Conservation (phyloP, 331 rosid species). For the Saraca asoca region DNA sequence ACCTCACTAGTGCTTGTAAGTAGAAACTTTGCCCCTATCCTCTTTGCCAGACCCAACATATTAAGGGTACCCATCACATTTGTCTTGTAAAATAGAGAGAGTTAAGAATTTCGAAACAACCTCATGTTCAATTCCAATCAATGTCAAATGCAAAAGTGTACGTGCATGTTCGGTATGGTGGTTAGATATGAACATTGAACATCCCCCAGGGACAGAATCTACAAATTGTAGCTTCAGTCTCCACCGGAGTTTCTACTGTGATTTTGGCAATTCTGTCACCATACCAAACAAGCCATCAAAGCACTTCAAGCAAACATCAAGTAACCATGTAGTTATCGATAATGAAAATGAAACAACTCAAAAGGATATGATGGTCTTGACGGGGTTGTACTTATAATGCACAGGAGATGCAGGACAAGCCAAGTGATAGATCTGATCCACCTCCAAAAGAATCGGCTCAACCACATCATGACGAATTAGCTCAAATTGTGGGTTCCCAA, state of each 20-base stretch:
- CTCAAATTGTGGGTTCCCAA: conserved; percentile 85
- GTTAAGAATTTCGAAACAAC: conserved; percentile 52
- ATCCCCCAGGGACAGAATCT: too few species aligned
- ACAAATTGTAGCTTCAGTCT: too few species aligned
- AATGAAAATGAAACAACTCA: neutral
- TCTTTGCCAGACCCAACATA: conserved; percentile 96
- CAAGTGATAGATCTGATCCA: conserved; percentile 97
- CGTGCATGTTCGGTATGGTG: too few species aligned
- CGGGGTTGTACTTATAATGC: conserved; percentile 86
- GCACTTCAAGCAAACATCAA: neutral
- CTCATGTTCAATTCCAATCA: neutral
- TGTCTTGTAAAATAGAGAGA: conserved; percentile 71
- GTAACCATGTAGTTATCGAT: neutral
- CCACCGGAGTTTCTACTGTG: too few species aligned
- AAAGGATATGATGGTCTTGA: conserved; percentile 58
- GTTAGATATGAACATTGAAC: too few species aligned
- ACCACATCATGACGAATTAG: conserved; percentile 95
- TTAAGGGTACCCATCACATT: conserved; percentile 99
- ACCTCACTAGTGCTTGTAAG: conserved; percentile 99
- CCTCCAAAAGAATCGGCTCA: conserved; percentile 90
- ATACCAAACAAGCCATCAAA: neutral
- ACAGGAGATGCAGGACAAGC: conserved; percentile 99
- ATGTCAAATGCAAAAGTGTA: neutral
- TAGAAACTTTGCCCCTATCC: conserved; percentile 92
- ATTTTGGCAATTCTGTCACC: too few species aligned